phyloP scores from a whole-genome alignment of 345 rosid species.

The Chamaenerion angustifolium region DNA sequence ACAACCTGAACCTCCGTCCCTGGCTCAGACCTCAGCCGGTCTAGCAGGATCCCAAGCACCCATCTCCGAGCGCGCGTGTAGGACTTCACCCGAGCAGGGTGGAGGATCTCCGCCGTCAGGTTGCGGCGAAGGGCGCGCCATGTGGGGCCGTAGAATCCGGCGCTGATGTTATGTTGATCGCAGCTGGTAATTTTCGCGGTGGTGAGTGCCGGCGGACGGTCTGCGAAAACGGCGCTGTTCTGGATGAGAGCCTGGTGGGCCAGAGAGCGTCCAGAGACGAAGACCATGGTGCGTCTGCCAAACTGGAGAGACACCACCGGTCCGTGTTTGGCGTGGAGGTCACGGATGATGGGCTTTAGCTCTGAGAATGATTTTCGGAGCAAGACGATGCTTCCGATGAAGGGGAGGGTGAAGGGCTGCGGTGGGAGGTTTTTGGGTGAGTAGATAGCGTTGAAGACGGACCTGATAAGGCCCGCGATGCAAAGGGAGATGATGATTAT shows the following conservation, averaged over 20 bases:
- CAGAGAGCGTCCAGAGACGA: constrained; percentile 2
- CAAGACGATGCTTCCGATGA: constrained; percentile 5
- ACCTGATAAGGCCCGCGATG: constrained; percentile 1
- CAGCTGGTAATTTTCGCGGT: constrained; percentile 1
- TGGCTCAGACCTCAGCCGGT: neutral
- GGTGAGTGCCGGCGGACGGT: constrained; percentile 4
- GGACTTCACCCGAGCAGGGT: constrained; percentile 5
- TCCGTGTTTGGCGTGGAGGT: constrained; percentile 5
- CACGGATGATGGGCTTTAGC: constrained; percentile 2
- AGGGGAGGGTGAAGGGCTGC: neutral
- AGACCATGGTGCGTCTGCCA: constrained; percentile 2
- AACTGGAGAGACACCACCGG: constrained; percentile 6
- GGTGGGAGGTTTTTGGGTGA: constrained; percentile 7
- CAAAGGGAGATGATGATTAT: neutral
- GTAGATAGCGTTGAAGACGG: neutral
- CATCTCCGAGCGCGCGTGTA: constrained; percentile 1
- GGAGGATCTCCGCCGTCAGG: constrained; percentile 8
- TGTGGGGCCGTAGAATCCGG: constrained; percentile 8
- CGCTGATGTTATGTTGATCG: constrained; percentile 6
- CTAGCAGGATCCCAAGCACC: constrained; percentile 6
- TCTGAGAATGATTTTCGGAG: constrained; percentile 3
- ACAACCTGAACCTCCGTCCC: neutral
- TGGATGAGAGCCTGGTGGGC: constrained; percentile 10
- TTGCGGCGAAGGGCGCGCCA: constrained; percentile 10
- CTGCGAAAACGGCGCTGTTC: constrained; percentile 6